Evolutionary conservation across 2,329 filamentous ascomycete genomes (phyloP), one percentile per base, ranked within the genome.

Genomic region (Alternaria burnsii): DNA sequence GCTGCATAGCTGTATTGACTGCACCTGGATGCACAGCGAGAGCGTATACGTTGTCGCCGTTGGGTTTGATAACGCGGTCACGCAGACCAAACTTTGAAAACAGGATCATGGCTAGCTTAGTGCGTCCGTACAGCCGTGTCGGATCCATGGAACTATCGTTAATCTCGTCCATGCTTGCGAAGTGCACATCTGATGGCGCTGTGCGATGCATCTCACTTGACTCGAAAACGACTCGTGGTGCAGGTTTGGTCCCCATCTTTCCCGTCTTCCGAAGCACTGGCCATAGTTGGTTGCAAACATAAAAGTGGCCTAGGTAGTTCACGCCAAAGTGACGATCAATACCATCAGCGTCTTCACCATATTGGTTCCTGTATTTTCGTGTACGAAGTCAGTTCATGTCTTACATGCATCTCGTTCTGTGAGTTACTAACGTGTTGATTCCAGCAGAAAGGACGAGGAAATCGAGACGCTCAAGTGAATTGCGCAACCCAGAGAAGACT

Each of bases 41-140:
- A 1, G 79, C 80, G 59, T 77, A 80, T 18, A 83, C 77, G 5
- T 75, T 71, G 50, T 83, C 80, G 3, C 71, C 69, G 40, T 82
- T 81, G 1, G 77, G 72, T 55, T 79, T 78, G 46, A 83, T 81
- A 7, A 83, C 81, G 43, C 75, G 74, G 2, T 79, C 77, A 0
- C 76, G 59, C 26, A 83, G 59, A 0, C 80, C 79, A 52, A 77
- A 83, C 64, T 82, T 82, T 3, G 76, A 75, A 8, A 80, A 75
- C 8, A 83, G 62, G 18, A 83, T 82, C 58, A 81, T 74, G 0
- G 81, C 80, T 38, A 83, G 65, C 58, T 83, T 83, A 0, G 79
- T 77, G 8, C 81, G 65, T 3, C 71, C 81, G 52, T 83, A 83
- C 2, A 79, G 61, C n/a, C 79, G 61, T 0, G 75, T 75, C 0